These are phyloP conservation scores for Yarrowia sp. DNA, from an alignment of 805 yeast genomes.

Conservation along the genomic window DNA sequence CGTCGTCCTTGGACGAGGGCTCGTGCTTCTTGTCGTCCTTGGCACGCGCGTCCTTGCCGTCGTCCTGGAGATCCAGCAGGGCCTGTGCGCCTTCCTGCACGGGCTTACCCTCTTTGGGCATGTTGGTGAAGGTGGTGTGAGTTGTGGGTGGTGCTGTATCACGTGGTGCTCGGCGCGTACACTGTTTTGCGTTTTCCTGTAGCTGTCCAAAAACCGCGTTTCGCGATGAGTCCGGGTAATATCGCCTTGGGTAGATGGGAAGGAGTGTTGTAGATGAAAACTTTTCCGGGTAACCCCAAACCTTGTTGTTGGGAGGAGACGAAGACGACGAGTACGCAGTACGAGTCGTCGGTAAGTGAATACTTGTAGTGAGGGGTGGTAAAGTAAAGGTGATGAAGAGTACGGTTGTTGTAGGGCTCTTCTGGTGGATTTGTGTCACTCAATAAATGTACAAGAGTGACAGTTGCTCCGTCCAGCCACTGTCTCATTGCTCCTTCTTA, in stretches of 20 bases:
- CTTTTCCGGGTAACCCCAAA: constrained; percentile 26
- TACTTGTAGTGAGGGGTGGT: too few relatives aligned
- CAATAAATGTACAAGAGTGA: too few relatives aligned
- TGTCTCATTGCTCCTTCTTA: background rate
- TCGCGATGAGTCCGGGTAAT: constrained; percentile 26
- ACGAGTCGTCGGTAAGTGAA: too few relatives aligned
- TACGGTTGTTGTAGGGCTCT: too few relatives aligned
- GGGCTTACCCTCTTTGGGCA: constrained; percentile 28
- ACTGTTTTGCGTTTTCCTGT: constrained; percentile 24
- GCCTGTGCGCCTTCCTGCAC: constrained; percentile 31
- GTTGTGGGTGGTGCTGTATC: background rate
- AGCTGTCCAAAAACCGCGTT: constrained; percentile 18
- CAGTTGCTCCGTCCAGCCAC: too few relatives aligned
- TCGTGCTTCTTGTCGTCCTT: background rate
- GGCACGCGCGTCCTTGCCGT: background rate
- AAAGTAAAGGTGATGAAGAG: too few relatives aligned
- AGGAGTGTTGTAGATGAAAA: constrained; percentile 24
- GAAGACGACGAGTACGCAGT: too few relatives aligned
- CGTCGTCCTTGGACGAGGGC: constrained; percentile 31
- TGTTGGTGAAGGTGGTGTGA: background rate
- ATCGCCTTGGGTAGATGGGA: constrained; percentile 24
- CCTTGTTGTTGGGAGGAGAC: constrained; percentile 20
- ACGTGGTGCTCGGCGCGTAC: constrained; percentile 22
- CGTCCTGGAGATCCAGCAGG: constrained; percentile 30
- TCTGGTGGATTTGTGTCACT: too few relatives aligned